Conservation (phyloP, 2,329 filamentous ascomycete genomes). For the Xylaria sp. region DNA sequence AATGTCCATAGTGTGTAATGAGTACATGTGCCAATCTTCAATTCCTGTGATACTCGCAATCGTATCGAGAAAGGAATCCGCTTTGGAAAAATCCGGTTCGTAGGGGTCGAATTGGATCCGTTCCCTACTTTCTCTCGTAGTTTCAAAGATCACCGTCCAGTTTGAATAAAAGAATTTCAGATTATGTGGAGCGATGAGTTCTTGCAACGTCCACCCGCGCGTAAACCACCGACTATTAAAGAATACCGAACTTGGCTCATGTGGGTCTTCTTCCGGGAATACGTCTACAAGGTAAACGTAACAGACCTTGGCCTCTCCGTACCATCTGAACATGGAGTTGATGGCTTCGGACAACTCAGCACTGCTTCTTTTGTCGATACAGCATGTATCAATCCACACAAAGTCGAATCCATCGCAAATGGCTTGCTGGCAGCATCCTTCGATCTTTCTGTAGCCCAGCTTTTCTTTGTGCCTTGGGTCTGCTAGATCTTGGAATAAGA, state of each 20-base stretch:
- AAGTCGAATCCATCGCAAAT: conserved; percentile 6
- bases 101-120: too few relatives aligned
- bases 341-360: conserved; percentile 16
- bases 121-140: too few relatives aligned
- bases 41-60: conserved; percentile 11
- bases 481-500: conserved; percentile 20
- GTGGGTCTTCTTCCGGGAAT: neutral
- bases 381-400: conserved; percentile 32
- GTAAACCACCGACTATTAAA: conserved; percentile 4
- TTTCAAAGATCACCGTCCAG: neutral
- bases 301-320: conserved; percentile 17
- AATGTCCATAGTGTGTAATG: neutral
- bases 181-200: neutral
- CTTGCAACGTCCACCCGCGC: conserved; percentile 11
- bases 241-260: neutral
- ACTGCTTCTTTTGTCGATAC: conserved; percentile 26
- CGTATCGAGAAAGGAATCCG: too few relatives aligned
- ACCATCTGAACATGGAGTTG: conserved; percentile 27
- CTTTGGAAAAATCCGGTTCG: too few relatives aligned
- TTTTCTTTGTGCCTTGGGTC: conserved; percentile 1
- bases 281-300: conserved; percentile 25
- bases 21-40: neutral
- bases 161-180: conserved; percentile 16
- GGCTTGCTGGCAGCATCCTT: conserved; percentile 22
- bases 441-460: conserved; percentile 21